Evolutionary conservation across 805 yeast species (phyloP).

Genomic region (Cyberlindnera misumaiensis): DNA sequence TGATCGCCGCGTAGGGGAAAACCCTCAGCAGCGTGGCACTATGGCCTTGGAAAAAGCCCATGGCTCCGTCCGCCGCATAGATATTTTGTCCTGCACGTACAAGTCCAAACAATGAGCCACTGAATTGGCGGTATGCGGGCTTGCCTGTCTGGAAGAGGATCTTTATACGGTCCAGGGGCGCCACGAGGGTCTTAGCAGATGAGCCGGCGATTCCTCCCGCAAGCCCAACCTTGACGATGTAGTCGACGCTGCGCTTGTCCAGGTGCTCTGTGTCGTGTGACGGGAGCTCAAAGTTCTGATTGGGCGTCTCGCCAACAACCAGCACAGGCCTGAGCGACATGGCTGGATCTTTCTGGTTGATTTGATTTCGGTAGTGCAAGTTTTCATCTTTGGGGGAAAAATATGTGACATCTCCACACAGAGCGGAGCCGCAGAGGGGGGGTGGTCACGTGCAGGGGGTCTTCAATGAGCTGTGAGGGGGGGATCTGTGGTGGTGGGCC

Average conservation of each 20-base stretch:
- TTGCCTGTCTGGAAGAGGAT: slow-evolving; percentile 92
- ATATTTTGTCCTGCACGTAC: slow-evolving; percentile 66
- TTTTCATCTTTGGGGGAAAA: no score
- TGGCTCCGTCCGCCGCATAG: slow-evolving; percentile 58
- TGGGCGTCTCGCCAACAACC: slow-evolving; percentile 14
- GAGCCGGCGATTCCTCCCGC: slow-evolving; percentile 97
- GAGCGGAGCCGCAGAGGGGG: no score
- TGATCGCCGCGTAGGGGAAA: slow-evolving; percentile 95
- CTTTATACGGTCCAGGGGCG: slow-evolving; percentile 92
- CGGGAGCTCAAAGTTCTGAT: slow-evolving; percentile 7
- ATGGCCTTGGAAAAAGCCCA: slow-evolving; percentile 91
- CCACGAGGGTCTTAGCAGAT: slow-evolving; percentile 92
- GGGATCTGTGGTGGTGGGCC: no score
- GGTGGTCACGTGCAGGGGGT: no score
- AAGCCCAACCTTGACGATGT: slow-evolving; percentile 74
- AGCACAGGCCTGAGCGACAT: slow-evolving; percentile 9
- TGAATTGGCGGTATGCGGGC: slow-evolving; percentile 74
- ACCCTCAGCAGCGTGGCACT: slow-evolving; percentile 86
- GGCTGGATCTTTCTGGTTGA: background rate
- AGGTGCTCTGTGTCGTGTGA: slow-evolving; percentile 6
- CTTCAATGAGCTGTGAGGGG: no score
- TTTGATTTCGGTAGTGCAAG: no score
- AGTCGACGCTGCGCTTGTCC: slow-evolving; percentile 71
- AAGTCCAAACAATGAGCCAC: slow-evolving; percentile 77
- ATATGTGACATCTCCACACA: no score